These are phyloP conservation scores for Aspergillus affinis DNA, from an alignment of 495 filamentous ascomycete species.

Conservation along the genomic window DNA sequence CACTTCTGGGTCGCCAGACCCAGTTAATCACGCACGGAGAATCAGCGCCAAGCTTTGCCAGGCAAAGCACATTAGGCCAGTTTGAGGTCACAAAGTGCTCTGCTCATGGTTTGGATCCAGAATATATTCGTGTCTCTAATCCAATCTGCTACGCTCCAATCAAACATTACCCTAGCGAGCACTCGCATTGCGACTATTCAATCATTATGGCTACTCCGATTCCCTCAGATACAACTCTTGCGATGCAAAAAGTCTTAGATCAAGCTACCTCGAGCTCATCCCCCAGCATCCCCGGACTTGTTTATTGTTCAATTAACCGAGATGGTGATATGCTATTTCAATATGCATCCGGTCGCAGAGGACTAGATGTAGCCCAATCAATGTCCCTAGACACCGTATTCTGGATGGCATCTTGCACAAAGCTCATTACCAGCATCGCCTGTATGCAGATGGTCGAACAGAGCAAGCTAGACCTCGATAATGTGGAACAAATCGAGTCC, in stretches of 20 bases:
- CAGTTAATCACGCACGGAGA: no score
- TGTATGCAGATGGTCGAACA: constrained; percentile 64
- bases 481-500: constrained; percentile 44
- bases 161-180: background rate
- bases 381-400: constrained; percentile 55
- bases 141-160: no score
- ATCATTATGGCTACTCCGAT: background rate
- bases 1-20: no score
- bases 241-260: background rate
- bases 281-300: constrained; percentile 5
- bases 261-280: background rate
- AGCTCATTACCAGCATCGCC: constrained; percentile 53
- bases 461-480: constrained; percentile 52
- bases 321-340: constrained; percentile 49
- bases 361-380: constrained; percentile 32
- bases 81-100: no score
- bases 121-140: no score
- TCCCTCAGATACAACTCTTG: background rate
- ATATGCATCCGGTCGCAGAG: constrained; percentile 46
- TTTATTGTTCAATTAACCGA: constrained; percentile 8
- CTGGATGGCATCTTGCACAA: constrained; percentile 63
- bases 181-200: background rate
- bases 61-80: no score
- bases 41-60: no score
- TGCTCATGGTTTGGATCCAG: no score